phyloP scores from a whole-genome alignment of 768 basidiomycete species.

The Nevesoporus exiguus region DNA sequence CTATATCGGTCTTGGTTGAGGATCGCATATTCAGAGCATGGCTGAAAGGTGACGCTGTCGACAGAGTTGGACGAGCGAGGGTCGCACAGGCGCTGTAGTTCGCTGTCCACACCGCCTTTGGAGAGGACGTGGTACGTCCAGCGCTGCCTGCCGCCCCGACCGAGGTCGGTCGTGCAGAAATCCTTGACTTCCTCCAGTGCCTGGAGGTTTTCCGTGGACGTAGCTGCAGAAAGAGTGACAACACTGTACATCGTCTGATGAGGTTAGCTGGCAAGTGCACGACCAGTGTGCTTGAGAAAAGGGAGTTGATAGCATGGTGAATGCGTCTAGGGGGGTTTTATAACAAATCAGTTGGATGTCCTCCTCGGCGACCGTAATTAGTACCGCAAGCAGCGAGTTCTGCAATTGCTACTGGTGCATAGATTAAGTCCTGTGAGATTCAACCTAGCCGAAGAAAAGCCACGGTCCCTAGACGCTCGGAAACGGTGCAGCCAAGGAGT shows the following conservation, averaged over 20 bases:
- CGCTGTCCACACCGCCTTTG: slow-evolving; percentile 38
- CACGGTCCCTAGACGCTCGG: slow-evolving; percentile 22
- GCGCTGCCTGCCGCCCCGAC: slow-evolving; percentile 45
- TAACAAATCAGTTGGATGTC: slow-evolving; percentile 19
- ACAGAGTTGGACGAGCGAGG: slow-evolving; percentile 33
- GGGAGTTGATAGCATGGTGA: slow-evolving; percentile 13
- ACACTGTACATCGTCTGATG: slow-evolving; percentile 30
- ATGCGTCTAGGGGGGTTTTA: slow-evolving; percentile 17
- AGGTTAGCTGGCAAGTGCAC: not conserved
- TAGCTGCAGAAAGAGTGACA: slow-evolving; percentile 44
- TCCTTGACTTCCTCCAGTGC: slow-evolving; percentile 53
- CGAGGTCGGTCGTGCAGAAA: slow-evolving; percentile 52
- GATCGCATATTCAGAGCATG: slow-evolving; percentile 34
- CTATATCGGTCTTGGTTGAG: slow-evolving; percentile 42
- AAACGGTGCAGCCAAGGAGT: slow-evolving; percentile 14
- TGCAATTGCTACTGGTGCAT: not conserved
- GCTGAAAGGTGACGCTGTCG: slow-evolving; percentile 44
- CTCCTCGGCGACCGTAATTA: slow-evolving; percentile 27
- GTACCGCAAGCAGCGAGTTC: slow-evolving; percentile 14
- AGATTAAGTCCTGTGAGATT: slow-evolving; percentile 20
- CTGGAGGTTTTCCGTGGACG: slow-evolving; percentile 44
- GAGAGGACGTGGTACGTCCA: slow-evolving; percentile 53
- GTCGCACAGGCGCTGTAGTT: slow-evolving; percentile 38
- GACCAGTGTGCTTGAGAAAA: slow-evolving; percentile 5
- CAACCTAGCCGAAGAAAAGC: slow-evolving; percentile 20